These are phyloP conservation scores for Gypsophila paniculata DNA, from an alignment of 179 eudicot species.

Conservation along the genomic window DNA sequence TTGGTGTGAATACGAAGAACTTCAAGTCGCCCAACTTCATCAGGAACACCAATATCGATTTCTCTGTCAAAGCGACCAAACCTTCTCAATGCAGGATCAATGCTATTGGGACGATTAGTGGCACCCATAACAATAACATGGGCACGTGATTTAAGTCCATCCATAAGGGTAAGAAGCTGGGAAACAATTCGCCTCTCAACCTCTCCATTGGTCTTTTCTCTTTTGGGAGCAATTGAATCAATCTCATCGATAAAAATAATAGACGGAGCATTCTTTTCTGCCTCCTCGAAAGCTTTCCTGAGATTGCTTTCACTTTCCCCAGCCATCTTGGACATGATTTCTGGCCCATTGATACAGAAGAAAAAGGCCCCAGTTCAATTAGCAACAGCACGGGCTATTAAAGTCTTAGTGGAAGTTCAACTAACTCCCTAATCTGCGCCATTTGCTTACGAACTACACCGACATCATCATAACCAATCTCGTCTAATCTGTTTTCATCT, in stretches of 20 bases:
- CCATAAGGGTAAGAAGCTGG: conserved; percentile 88
- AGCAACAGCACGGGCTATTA: conserved; percentile 87
- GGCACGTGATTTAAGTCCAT: conserved; percentile 90
- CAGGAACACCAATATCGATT: conserved; percentile 89
- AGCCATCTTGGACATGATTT: conserved; percentile 88
- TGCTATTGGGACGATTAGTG: conserved; percentile 88
- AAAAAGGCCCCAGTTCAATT: conserved; percentile 92
- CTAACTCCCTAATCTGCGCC: conserved; percentile 89
- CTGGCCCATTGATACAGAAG: conserved; percentile 87
- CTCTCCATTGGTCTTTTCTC: conserved; percentile 89
- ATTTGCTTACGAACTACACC: conserved; percentile 91
- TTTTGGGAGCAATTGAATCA: conserved; percentile 93
- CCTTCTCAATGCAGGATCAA: conserved; percentile 84
- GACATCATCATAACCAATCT: conserved; percentile 87
- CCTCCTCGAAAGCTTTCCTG: conserved; percentile 91
- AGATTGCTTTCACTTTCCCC: conserved; percentile 96
- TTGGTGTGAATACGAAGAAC: conserved; percentile 79
- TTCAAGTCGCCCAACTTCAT: conserved; percentile 81
- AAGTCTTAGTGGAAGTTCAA: conserved; percentile 81
- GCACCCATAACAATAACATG: conserved; percentile 93
- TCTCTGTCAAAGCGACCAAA: conserved; percentile 89
- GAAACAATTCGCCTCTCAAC: conserved; percentile 95
- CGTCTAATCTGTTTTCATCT: conserved; percentile 79
- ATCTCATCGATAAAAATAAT: conserved; percentile 82
- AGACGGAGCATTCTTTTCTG: conserved; percentile 90